Percentiles rank a stretch among this genome's conserved stretches.
Evolutionary conservation across 352 stramenopile species (phyloP).

Genomic region (Bremia lactucae): DNA sequence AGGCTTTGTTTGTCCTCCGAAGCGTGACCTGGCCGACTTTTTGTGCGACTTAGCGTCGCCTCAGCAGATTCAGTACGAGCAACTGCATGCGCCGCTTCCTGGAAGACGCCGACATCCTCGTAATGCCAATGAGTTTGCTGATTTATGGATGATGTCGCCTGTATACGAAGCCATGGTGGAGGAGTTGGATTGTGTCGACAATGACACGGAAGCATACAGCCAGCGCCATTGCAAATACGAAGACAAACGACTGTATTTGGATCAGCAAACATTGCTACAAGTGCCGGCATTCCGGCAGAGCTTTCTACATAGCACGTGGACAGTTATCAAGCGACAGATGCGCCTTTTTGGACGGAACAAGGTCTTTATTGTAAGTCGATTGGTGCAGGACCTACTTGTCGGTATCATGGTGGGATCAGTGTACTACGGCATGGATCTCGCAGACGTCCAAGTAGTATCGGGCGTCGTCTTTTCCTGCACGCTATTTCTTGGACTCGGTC

Average conservation of each 20-base stretch:
- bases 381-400: slow-evolving; percentile 25
- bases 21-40: slow-evolving; percentile 35
- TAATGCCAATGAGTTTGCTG: slow-evolving; percentile 28
- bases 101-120: slow-evolving; percentile 21
- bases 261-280: slow-evolving; percentile 25
- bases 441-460: slow-evolving; percentile 25
- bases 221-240: slow-evolving; percentile 14
- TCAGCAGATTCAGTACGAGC: slow-evolving; percentile 31
- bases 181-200: slow-evolving; percentile 20
- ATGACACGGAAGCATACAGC: slow-evolving; percentile 14
- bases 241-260: slow-evolving; percentile 17
- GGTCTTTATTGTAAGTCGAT: slow-evolving; percentile 23
- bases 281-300: slow-evolving; percentile 31
- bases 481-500: slow-evolving; percentile 65
- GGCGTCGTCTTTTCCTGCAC: slow-evolving; percentile 71
- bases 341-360: slow-evolving; percentile 30
- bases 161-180: slow-evolving; percentile 32
- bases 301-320: slow-evolving; percentile 24
- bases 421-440: slow-evolving; percentile 30
- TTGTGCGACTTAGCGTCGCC: slow-evolving; percentile 34
- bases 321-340: slow-evolving; percentile 27
- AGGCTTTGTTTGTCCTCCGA: slow-evolving; percentile 40
- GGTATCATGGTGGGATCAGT: slow-evolving; percentile 28
- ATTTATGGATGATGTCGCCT: slow-evolving; percentile 32
- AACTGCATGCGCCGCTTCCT: slow-evolving; percentile 11